Base-by-base conservation (phyloP, 78 protist species). In the Trichosphaerium sp. region DNA sequence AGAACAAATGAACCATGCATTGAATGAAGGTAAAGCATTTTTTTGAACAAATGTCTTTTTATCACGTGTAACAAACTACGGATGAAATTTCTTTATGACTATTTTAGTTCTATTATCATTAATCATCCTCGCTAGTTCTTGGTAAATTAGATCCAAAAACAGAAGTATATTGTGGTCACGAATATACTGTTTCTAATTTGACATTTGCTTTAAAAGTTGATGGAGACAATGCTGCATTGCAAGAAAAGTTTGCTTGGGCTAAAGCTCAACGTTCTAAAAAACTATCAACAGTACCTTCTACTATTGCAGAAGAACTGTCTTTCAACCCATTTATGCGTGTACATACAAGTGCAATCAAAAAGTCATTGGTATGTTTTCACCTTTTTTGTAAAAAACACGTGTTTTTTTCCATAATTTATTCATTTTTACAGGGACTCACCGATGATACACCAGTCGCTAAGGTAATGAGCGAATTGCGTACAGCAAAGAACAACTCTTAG, bases 281-380 rank as follows among this genome's bases (percentile, higher is more conserved):
- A 21, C 3, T 41, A 63, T 82, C 87, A 21, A 78, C 93, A 2
- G 73, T 83, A 14, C 93, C 93, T 1, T 80, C 89, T 0, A 75
- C 87, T 11, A 28, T 88, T 26, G 81, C 35, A 5, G 48, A 58
- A 25, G 93, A 88, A 54, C 49, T 54, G 39, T 2, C 0, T n/a
- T 38, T 7, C 23, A 88, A 88, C 52, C 84, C 83, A 31, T 88
- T 88, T 55, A 51, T 88, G 76, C 57, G 93, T 29, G 76, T 71
- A 28, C 70, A 74, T 40, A 14, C 55, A 39, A 44, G 31, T n/a
- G 21, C 76, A n/a, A 26, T 41, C 25, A 26, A 26, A 11, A 43
- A 72, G 1, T 23, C 65, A 14, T 49, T 35, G 7, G 6, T 31
- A 21, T 18, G 42, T 42, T 44, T 21, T 10, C 43, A 49, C 4